phyloP scores from a whole-genome alignment of 495 filamentous ascomycete genomes.

The Viridothelium virens region DNA sequence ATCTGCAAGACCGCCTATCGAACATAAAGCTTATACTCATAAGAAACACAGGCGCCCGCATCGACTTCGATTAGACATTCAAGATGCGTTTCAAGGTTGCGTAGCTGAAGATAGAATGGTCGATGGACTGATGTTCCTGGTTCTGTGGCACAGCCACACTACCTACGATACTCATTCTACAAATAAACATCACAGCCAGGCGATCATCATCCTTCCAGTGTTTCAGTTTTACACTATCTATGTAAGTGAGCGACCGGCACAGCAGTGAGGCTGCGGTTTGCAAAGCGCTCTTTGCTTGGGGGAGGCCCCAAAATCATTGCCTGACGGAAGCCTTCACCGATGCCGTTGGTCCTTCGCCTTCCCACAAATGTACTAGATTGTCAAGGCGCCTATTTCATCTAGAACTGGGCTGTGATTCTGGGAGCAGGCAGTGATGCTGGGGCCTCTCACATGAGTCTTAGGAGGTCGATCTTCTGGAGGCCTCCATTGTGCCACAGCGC shows the following conservation, averaged over 20 bases:
- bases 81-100: too few species aligned
- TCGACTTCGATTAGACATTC: too few species aligned
- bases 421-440: neutral
- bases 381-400: neutral
- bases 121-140: too few species aligned
- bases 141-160: too few species aligned
- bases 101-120: too few species aligned
- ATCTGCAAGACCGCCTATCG: too few species aligned
- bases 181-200: conserved; percentile 6
- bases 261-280: neutral
- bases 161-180: neutral
- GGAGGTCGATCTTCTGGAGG: neutral
- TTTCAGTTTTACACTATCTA: neutral
- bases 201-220: neutral
- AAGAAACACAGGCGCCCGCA: too few species aligned
- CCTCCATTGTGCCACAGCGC: neutral
- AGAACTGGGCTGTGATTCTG: too few species aligned
- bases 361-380: neutral
- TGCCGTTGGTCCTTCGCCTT: neutral
- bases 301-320: neutral
- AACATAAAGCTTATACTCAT: too few species aligned
- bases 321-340: neutral
- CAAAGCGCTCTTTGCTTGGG: neutral
- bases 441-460: neutral
- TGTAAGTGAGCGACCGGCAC: too few species aligned